Evolutionary conservation across 352 stramenopile genomes (phyloP).

Genomic region (Pythium pyrilobum): DNA sequence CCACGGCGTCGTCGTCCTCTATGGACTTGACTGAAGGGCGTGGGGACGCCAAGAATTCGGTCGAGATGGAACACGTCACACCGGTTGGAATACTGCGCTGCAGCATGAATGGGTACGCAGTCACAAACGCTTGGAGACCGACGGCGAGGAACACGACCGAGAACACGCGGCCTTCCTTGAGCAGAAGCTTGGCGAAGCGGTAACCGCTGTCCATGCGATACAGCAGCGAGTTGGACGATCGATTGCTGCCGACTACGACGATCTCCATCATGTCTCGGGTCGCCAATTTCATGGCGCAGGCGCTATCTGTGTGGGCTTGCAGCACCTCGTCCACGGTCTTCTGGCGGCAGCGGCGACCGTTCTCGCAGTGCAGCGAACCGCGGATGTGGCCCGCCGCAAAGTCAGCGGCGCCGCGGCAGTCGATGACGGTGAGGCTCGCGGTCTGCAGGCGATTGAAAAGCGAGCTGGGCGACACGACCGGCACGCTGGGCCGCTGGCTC

Average conservation of each 20-base stretch:
- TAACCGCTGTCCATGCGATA: slow-evolving; percentile 67
- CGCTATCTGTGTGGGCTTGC: slow-evolving; percentile 5
- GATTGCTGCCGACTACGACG: slow-evolving; percentile 57
- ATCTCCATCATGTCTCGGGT: slow-evolving; percentile 65
- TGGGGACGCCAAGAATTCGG: background rate
- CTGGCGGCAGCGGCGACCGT: slow-evolving; percentile 19
- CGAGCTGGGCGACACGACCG: slow-evolving; percentile 51
- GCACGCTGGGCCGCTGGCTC: slow-evolving; percentile 29
- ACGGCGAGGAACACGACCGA: slow-evolving; percentile 66
- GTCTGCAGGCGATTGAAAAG: slow-evolving; percentile 78
- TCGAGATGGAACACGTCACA: slow-evolving; percentile 15
- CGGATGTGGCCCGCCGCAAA: slow-evolving; percentile 40
- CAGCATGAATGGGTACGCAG: slow-evolving; percentile 71
- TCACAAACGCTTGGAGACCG: slow-evolving; percentile 54
- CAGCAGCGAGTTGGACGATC: slow-evolving; percentile 39
- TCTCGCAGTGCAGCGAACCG: slow-evolving; percentile 49
- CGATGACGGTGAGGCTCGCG: slow-evolving; percentile 52
- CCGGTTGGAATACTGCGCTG: background rate
- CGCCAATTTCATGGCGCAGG: slow-evolving; percentile 37
- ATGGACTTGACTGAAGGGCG: background rate
- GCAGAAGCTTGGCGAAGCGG: slow-evolving; percentile 54
- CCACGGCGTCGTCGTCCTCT: slow-evolving; percentile 10
- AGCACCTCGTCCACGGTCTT: slow-evolving; percentile 54
- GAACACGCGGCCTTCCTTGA: slow-evolving; percentile 60
- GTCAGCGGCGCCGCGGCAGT: slow-evolving; percentile 51